Evolutionary conservation across 148 eudicot species (phyloP).

Genomic region (Chenopodium formosanum): DNA sequence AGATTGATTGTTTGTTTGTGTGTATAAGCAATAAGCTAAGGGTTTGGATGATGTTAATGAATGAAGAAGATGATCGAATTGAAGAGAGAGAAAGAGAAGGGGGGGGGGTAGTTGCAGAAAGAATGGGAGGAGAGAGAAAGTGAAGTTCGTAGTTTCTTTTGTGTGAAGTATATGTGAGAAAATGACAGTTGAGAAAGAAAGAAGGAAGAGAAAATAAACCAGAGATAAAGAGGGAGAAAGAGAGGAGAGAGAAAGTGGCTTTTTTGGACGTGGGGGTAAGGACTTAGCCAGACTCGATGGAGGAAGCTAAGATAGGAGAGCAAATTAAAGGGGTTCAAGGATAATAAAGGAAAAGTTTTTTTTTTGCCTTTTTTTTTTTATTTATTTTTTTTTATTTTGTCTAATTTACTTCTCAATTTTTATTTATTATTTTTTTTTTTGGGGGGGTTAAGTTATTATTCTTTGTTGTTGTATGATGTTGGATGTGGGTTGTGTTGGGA

Average conservation of each 20-base stretch:
- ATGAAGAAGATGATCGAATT: too few relatives aligned
- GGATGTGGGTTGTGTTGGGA: neutral
- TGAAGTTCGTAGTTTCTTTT: slow-evolving; percentile 60
- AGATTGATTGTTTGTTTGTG: too few relatives aligned
- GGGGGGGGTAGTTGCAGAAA: neutral
- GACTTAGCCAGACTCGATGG: neutral
- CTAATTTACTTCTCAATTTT: neutral
- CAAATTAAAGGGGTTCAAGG: neutral
- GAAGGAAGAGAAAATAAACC: slow-evolving; percentile 10
- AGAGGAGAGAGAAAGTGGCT: slow-evolving; percentile 7
- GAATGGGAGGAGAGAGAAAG: slow-evolving; percentile 24
- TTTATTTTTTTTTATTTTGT: neutral
- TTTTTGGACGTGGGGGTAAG: slow-evolving; percentile 59
- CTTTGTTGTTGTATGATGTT: neutral
- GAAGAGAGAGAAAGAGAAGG: neutral
- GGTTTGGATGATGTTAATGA: too few relatives aligned
- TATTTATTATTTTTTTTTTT: neutral
- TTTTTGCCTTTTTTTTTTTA: neutral
- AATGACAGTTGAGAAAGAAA: slow-evolving; percentile 59
- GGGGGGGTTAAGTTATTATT: neutral
- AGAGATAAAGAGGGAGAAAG: neutral
- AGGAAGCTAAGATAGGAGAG: neutral
- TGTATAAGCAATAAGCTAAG: too few relatives aligned
- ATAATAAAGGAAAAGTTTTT: neutral
- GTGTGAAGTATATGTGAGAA: slow-evolving; percentile 92